phyloP scores from a whole-genome alignment of 768 basidiomycete genomes.

The Phylloporus rhodoxanthus region DNA sequence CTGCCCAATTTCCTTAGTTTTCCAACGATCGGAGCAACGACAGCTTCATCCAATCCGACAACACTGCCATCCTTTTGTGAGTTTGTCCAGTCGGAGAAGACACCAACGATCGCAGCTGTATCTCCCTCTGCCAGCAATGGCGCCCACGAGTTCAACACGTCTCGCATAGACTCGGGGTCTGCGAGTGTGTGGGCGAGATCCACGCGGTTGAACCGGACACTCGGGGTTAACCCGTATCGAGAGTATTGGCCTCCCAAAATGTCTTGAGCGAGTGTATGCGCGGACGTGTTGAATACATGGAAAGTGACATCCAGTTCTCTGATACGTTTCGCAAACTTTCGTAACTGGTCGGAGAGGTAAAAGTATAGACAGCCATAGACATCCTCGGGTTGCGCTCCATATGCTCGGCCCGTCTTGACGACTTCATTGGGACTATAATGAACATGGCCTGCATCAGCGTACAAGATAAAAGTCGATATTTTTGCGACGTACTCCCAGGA shows the following conservation, averaged over 20 bases:
- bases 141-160: conserved; percentile 32
- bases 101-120: conserved; percentile 34
- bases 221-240: conserved; percentile 21
- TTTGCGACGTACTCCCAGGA: conserved; percentile 41
- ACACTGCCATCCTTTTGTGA: conserved; percentile 8
- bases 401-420: conserved; percentile 30
- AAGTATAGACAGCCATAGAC: conserved; percentile 47
- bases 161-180: conserved; percentile 27
- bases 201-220: conserved; percentile 38
- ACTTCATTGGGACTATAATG: conserved; percentile 35
- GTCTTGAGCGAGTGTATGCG: conserved; percentile 35
- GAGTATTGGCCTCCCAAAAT: conserved; percentile 23
- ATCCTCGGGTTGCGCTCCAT: conserved; percentile 37
- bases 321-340: conserved; percentile 34
- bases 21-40: conserved; percentile 10
- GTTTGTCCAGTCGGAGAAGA: conserved; percentile 39
- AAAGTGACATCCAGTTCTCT: conserved; percentile 34
- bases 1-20: conserved; percentile 14
- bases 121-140: conserved; percentile 29
- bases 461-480: not conserved
- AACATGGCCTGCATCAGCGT: not conserved
- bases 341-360: conserved; percentile 36
- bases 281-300: conserved; percentile 30
- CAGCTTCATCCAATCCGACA: conserved; percentile 9
- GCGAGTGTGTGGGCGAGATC: conserved; percentile 38